Base-by-base conservation (phyloP, 2,329 filamentous ascomycete species). In the Dichotomopilus funicola region DNA sequence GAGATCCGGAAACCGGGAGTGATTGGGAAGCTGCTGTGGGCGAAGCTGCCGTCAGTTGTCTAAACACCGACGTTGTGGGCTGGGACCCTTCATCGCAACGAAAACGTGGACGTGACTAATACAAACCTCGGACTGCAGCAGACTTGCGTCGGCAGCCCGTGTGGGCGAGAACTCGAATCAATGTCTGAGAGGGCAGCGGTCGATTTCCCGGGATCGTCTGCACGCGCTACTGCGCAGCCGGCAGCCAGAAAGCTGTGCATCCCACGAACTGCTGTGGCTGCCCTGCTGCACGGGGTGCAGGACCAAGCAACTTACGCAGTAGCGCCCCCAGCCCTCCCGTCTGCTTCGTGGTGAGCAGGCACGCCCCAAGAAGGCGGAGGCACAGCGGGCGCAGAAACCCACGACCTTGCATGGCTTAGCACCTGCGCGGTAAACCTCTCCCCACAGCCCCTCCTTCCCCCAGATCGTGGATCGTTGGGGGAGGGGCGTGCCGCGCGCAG, bases 141-240 rank as follows among this genome's bases (percentile, higher is more conserved):
- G 3, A 27, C 19, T 27, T 27, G n/a, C n/a, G n/a, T n/a, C n/a
- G n/a, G n/a, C n/a, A n/a, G n/a, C n/a, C n/a, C n/a, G n/a, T n/a
- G n/a, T n/a, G n/a, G n/a, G n/a, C n/a, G n/a, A n/a, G n/a, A n/a
- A n/a, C 9, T 40, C 8, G 9, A 40, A 40, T 40, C 37, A 9
- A 40, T 40, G 9, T 12, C 37, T n/a, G 13, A 13, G 9, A 13
- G 13, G 40, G 40, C 6, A 12, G 11, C 4, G 11, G 11, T 36
- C 47, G 34, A 36, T 19, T 33, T 47, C 51, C 55, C 55, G 47
- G 51, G 51, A 54, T 66, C 68, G 70, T 69, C 73, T 72, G 70
- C 19, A 27, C 19, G 19, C 69, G 65, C 53, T 49, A 49, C 41
- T 49, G 52, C 51, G 51, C 46, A 48, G 54, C 19, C 58, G 52